Base-by-base conservation (phyloP, 495 filamentous ascomycete species). In the Apodospora peruviana region DNA sequence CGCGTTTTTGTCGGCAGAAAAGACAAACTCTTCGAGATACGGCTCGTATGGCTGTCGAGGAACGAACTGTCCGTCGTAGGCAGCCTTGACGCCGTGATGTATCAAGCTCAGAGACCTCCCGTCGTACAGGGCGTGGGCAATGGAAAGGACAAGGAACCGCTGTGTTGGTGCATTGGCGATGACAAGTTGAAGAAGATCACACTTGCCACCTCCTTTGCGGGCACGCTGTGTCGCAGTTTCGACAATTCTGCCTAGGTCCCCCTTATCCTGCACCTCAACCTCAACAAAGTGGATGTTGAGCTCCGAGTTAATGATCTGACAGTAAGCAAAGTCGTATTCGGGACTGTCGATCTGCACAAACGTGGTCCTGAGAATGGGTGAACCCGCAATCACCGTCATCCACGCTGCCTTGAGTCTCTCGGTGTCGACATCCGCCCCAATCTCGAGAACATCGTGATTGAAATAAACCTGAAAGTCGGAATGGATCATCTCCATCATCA, bases 71-170 rank as follows among this genome's bases (percentile, higher is more conserved):
- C 65, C 73, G 14, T 68, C 36, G 52, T 88, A 90, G 16, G 83
- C 78, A 32, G 54, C 67, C 20, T 69, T 60, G 0, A 93, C 78
- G 47, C 89, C 84, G 35, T 75, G 65, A 53, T 89, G 83, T 10
- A 93, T 64, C 8, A 86, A 69, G 12, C 70, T 64, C 11, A 90
- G 66, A 8, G 85, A 89, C 71, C 78, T 84, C 8, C 88, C 88
- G 59, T 93, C 88, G 52, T 90, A 91, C 29, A 90, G 71, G 0
- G 86, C 87, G 61, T 93, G 88, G 3, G 87, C 76, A 40, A 90
- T 80, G 11, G 87, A 89, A 17, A 90, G 58, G 1, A 88, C 59
- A 3, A 90, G 53, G 53, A 83, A 82, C 2, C 40, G 50, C 3
- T 47, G 56, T 1, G 51, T 50, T 5, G 63, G 53, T 20, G 72